These are phyloP conservation scores for Suillus occidentalis DNA, from an alignment of 768 basidiomycete species.

Conservation along the genomic window DNA sequence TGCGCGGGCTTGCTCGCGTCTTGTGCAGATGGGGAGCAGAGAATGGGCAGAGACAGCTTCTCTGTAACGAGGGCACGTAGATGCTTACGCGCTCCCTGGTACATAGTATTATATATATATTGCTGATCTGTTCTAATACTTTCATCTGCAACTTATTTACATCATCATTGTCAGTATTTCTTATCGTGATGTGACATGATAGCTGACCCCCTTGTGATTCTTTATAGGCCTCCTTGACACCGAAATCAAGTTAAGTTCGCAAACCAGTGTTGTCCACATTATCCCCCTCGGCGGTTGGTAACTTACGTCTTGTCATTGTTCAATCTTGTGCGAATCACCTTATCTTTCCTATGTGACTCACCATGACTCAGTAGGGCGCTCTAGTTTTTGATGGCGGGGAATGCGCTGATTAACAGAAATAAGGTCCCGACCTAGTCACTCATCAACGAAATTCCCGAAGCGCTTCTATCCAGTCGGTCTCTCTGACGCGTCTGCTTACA, in stretches of 20 bases:
- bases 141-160: background rate
- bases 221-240: background rate
- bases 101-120: background rate
- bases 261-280: background rate
- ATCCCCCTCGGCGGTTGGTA: background rate
- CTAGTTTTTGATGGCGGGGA: background rate
- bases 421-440: background rate
- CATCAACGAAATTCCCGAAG: background rate
- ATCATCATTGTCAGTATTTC: background rate
- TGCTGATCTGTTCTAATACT: background rate
- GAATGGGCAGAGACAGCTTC: constrained; percentile 67
- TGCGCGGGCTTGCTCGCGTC: constrained; percentile 85
- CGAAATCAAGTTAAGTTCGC: background rate
- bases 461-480: background rate
- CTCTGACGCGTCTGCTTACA: background rate
- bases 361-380: background rate
- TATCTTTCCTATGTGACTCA: background rate
- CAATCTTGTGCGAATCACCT: background rate
- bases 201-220: background rate
- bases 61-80: background rate
- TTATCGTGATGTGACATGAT: background rate
- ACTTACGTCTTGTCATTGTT: background rate
- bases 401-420: background rate
- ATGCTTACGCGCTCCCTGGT: background rate
- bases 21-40: constrained; percentile 88